Percentiles rank a stretch among this genome's conserved stretches.
Conservation (phyloP, 768 basidiomycete genomes). For the Collybia sordida region DNA sequence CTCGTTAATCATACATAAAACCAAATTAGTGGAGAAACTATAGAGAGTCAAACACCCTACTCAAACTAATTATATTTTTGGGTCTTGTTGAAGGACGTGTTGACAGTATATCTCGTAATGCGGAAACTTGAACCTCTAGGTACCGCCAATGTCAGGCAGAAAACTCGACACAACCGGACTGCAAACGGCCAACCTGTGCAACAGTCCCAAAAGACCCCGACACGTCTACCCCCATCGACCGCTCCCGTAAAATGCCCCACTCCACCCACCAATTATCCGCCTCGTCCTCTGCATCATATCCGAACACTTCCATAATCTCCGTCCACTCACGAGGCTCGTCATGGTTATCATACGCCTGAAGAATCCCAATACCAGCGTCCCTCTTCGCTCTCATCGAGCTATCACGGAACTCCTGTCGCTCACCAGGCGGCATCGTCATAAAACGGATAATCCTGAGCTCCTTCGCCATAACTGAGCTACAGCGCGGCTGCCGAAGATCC, state of each 20-base stretch:
- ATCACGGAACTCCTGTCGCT: slow-evolving; percentile 42
- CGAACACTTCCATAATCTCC: slow-evolving; percentile 45
- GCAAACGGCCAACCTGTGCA: slow-evolving; percentile 7
- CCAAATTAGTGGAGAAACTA: too few species aligned
- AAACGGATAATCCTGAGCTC: slow-evolving; percentile 44
- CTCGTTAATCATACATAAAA: too few species aligned
- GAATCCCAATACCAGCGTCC: slow-evolving; percentile 20
- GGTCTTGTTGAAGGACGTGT: too few species aligned
- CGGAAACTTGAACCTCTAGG: too few species aligned
- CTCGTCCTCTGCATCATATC: slow-evolving; percentile 56
- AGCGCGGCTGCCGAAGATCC: slow-evolving; percentile 51
- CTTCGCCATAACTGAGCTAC: slow-evolving; percentile 36
- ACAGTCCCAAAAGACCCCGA: slow-evolving; percentile 1
- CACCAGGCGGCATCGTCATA: slow-evolving; percentile 43
- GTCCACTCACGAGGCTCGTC: slow-evolving; percentile 37
- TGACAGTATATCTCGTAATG: too few species aligned
- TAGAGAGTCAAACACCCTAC: too few species aligned
- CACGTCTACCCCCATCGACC: slow-evolving; percentile 23
- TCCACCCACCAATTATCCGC: slow-evolving; percentile 63
- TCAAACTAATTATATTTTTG: too few species aligned
- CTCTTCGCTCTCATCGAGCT: slow-evolving; percentile 28
- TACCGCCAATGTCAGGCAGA: too few species aligned
- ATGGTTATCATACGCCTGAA: slow-evolving; percentile 5
- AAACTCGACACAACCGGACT: too few species aligned
- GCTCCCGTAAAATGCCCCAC: slow-evolving; percentile 47